Evolutionary conservation across 2,329 filamentous ascomycete species (phyloP).

Genomic region (Fusarium algeriense): DNA sequence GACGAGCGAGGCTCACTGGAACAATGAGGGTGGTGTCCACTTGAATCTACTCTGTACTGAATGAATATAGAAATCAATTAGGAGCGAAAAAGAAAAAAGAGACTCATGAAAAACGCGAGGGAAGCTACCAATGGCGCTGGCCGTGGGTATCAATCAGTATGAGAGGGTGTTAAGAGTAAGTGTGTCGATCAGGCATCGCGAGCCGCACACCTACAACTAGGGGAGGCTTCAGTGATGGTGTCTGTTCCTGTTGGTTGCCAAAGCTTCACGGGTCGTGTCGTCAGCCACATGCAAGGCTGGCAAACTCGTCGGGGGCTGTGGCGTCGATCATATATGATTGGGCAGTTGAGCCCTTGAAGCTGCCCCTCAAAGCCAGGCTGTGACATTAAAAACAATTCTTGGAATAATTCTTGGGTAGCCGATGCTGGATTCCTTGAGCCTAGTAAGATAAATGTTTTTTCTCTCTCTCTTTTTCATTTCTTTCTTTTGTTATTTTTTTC

Average conservation of each 20-base stretch:
- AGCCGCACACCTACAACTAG: slow-evolving; percentile 19
- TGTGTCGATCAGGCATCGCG: slow-evolving; percentile 35
- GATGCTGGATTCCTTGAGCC: too few species aligned
- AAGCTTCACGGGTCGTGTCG: slow-evolving; percentile 1
- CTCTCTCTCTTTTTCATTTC: too few species aligned
- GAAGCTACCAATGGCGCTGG: slow-evolving; percentile 5
- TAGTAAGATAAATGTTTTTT: neutral
- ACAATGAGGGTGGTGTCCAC: neutral
- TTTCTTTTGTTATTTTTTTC: too few species aligned
- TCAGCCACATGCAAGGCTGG: slow-evolving; percentile 37
- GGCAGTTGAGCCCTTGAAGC: slow-evolving; percentile 1
- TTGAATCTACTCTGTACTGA: slow-evolving; percentile 1
- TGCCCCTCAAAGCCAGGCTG: slow-evolving; percentile 30
- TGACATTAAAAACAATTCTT: neutral
- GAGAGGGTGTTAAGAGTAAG: slow-evolving; percentile 10
- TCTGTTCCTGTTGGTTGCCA: slow-evolving; percentile 7
- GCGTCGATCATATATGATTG: slow-evolving; percentile 18
- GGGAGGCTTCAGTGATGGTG: slow-evolving; percentile 33
- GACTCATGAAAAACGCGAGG: neutral
- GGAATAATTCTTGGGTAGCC: neutral
- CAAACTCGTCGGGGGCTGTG: slow-evolving; percentile 23
- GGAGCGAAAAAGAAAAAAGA: neutral
- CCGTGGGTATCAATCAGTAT: neutral
- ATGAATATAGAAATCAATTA: slow-evolving; percentile 1
- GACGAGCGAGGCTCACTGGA: slow-evolving; percentile 10